Percentiles rank a stretch among this genome's conserved stretches.
These are phyloP conservation scores for Pachysolen tannophilus DNA, from an alignment of 805 yeast species.

Conservation along the genomic window DNA sequence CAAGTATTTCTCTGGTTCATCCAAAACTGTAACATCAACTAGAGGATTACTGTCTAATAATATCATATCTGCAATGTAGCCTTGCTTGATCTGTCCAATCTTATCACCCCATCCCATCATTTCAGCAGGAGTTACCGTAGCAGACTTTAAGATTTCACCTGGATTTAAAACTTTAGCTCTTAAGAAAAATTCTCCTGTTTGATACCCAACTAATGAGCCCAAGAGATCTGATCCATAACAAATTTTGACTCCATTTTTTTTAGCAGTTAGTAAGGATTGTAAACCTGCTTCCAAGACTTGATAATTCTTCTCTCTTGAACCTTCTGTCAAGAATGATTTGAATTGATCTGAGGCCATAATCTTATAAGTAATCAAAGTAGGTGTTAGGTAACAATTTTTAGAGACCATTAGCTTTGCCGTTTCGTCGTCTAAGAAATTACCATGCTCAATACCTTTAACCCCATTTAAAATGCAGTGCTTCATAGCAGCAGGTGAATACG, in stretches of 20 bases:
- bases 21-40: conserved; percentile 17
- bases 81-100: conserved; percentile 20
- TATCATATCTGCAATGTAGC: conserved; percentile 19
- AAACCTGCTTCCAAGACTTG: conserved; percentile 17
- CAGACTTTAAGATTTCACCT: conserved; percentile 19
- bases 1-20: conserved; percentile 18
- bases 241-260: conserved; percentile 16
- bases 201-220: conserved; percentile 18
- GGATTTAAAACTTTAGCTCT: conserved; percentile 17
- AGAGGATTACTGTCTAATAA: conserved; percentile 18
- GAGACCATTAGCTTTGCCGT: conserved; percentile 19
- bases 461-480: conserved; percentile 18
- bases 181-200: conserved; percentile 19
- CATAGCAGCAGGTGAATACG: conserved; percentile 19
- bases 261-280: conserved; percentile 14
- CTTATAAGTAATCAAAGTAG: conserved; percentile 21
- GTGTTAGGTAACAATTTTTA: conserved; percentile 17
- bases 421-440: conserved; percentile 19
- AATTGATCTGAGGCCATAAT: conserved; percentile 22
- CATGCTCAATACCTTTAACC: conserved; percentile 22
- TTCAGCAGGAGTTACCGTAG: conserved; percentile 21
- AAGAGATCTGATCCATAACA: conserved; percentile 22
- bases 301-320: conserved; percentile 13
- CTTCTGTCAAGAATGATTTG: conserved; percentile 13
- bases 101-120: conserved; percentile 11